Conservation (phyloP, 768 basidiomycete genomes). For the Calocybe indica region DNA sequence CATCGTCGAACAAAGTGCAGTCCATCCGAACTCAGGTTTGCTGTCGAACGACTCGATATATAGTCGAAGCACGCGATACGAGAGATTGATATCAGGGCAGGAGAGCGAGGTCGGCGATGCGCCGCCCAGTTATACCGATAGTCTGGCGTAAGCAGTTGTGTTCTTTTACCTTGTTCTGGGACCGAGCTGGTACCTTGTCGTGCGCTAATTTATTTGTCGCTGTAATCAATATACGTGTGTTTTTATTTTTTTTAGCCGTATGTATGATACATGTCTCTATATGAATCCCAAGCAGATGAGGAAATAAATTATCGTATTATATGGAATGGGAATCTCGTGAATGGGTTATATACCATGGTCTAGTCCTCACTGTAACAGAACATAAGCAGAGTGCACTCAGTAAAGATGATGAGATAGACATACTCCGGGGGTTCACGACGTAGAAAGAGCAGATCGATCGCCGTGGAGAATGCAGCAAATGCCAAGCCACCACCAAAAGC, state of each 20-base stretch:
- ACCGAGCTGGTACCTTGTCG: too few relatives aligned
- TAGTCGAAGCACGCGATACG: constrained; percentile 54
- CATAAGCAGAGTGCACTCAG: not conserved
- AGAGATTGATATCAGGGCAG: constrained; percentile 76
- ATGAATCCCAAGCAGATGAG: too few relatives aligned
- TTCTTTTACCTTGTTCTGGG: too few relatives aligned
- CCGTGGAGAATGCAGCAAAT: constrained; percentile 91
- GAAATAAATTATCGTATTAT: constrained; percentile 1
- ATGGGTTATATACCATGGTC: constrained; percentile 16
- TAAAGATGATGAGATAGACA: constrained; percentile 19
- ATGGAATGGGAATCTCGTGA: constrained; percentile 12
- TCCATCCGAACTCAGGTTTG: constrained; percentile 12
- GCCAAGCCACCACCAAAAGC: constrained; percentile 84
- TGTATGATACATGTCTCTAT: too few relatives aligned
- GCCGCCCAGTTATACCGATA: constrained; percentile 66
- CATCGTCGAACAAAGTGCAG: constrained; percentile 28
- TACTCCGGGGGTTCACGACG: constrained; percentile 78
- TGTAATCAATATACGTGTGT: too few relatives aligned
- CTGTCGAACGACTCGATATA: constrained; percentile 25
- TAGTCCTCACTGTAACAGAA: constrained; percentile 45
- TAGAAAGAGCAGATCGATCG: constrained; percentile 75
- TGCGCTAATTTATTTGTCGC: too few relatives aligned
- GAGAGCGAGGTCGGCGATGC: constrained; percentile 78
- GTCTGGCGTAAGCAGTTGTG: too few relatives aligned
- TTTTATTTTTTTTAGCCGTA: too few relatives aligned